Evolutionary conservation across 495 filamentous ascomycete species (phyloP), one percentile per base, ranked within the genome.

Genomic region (Aeminium ludgeri): DNA sequence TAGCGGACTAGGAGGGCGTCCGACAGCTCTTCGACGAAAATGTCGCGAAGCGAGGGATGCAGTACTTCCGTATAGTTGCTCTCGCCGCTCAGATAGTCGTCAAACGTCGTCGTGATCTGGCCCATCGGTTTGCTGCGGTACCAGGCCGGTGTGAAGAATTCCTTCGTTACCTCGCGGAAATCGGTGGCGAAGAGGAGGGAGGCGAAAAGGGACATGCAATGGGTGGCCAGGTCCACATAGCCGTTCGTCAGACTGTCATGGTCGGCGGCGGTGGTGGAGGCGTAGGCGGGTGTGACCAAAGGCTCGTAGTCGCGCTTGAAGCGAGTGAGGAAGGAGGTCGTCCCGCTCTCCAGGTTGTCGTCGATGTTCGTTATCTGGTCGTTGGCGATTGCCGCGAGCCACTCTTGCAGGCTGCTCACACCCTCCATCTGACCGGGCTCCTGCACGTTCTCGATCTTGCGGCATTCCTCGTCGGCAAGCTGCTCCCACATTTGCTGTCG

Each of bases 351-450:
- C 41, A 71, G 72, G 43, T 73, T 66, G 56, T 95, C 89, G 55
- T 94, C 86, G 54, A 95, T 95, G 60, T 84, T 92, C 40, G 82
- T 82, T 50, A 99, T 95, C 56, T 99, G 89, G 59, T 99, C 89
- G 60, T 96, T 99, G 44, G 89, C 89, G 37, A 91, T 80, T n/a
- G 87, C 86, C 17, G 96, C 72, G 32, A 96, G 73, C 81, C 86
- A 96, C 59, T 93, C 86, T 61, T 93, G 84, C 25, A 93, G 59
- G 7, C 74, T 58, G 52, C 82, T 78, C 36, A 91, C 69, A 4
- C 82, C 81, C 45, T 96, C 91, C 17, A 76, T 38, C 13, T 34
- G 19, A 25, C 16, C 2, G n/a, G 23, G 16, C 10, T 76, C 66
- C 19, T 70, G 68, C 3, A 23, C 23, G 11, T 48, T 35, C 8